Evolutionary conservation across 2,329 filamentous ascomycete species (phyloP).

Genomic region (Colletotrichum costaricense): DNA sequence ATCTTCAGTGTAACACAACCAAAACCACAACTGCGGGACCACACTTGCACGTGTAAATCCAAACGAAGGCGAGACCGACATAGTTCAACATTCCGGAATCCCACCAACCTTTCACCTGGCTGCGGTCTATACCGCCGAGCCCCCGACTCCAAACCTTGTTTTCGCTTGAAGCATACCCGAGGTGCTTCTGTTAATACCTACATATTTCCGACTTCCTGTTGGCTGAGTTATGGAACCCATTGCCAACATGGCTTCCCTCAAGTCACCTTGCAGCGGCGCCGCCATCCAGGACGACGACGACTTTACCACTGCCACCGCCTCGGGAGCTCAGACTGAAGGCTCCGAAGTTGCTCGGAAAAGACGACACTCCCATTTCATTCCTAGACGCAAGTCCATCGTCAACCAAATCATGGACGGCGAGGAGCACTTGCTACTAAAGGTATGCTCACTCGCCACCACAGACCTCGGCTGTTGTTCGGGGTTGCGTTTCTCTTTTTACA

Average conservation of each 20-base stretch:
- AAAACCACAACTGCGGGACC: conserved; percentile 8
- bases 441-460: conserved; percentile 40
- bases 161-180: conserved; percentile 1
- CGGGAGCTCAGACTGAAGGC: conserved; percentile 52
- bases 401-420: conserved; percentile 72
- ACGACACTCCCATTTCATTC: conserved; percentile 68
- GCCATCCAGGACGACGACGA: conserved; percentile 48
- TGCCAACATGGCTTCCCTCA: conserved; percentile 50
- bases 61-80: neutral
- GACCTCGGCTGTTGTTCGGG: neutral
- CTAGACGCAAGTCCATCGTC: conserved; percentile 68
- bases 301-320: conserved; percentile 48
- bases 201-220: neutral
- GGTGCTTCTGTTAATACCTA: neutral
- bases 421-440: conserved; percentile 70
- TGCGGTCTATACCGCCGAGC: conserved; percentile 17
- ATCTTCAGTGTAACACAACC: conserved; percentile 17
- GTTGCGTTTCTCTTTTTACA: conserved; percentile 1
- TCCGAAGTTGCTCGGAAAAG: conserved; percentile 52
- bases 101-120: neutral
- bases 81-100: neutral
- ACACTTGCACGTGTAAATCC: neutral
- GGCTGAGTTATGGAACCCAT: conserved; percentile 31
- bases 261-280: conserved; percentile 50
- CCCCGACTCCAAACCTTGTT: neutral